Base-by-base conservation (phyloP, 2,329 filamentous ascomycete species). In the Neurospora sp. region DNA sequence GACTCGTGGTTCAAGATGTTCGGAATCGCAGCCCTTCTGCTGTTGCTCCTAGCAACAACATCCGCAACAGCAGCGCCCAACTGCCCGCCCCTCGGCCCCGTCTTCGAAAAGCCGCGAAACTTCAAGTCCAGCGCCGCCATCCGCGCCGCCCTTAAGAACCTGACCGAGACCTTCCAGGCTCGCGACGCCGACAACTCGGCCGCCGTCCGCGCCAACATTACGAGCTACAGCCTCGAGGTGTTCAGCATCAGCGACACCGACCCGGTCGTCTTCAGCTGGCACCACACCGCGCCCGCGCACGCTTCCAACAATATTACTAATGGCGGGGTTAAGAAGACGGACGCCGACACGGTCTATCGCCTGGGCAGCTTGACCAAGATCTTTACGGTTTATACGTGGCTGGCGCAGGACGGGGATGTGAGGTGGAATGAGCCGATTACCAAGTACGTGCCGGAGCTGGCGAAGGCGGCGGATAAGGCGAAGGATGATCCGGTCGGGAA, bases 291-390 rank as follows among this genome's bases (percentile, higher is more conserved):
- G 2, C 70, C 73, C 2, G 67, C 69, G 8, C 68, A 75, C 40
- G 67, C 68, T 11, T 65, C 62, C 3, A 40, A 46, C n/a, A 70
- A 73, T 37, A 57, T 77, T 4, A 77, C 77, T 1, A 70, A 77
- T 1, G 78, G 78, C 1, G 28, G 28, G 2, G 77, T 78, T 6
- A 70, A 73, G 23, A 66, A 72, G 67, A 74, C 80, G 5, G 72
- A 77, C 41, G 62, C 70, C 5, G 72, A 83, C 67, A 81, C 76
- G 0, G 75, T 81, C 23, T 86, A 80, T 72, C 76, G 79, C 2
- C 74, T 82, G 4, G 80, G 77, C 15, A 84, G 82, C 71, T 74
- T 84, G 11, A 82, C 82, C 10, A 85, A 85, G 74, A 74, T 83
- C 6, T 79, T 82, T 71, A 82, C 79, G 2, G 77, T 83, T 2